phyloP scores from a whole-genome alignment of 441 rosid genomes.

The Erysimum cheiri region DNA sequence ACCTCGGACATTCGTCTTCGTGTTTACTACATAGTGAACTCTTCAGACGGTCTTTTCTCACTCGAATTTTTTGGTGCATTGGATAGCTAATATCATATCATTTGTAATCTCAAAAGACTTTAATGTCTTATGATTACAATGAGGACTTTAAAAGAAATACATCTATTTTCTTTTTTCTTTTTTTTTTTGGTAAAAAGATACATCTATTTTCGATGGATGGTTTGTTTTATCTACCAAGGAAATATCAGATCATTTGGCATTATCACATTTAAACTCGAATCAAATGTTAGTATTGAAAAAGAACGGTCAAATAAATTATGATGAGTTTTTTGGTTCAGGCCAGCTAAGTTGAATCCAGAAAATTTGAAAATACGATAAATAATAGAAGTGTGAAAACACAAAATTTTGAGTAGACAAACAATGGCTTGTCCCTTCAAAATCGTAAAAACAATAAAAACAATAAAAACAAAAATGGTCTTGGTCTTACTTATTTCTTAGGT shows the following conservation, averaged over 20 bases:
- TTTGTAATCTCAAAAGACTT: too few relatives aligned
- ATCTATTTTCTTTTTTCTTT: not conserved
- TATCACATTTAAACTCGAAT: not conserved
- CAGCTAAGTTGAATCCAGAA: constrained; percentile 4
- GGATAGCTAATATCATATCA: too few relatives aligned
- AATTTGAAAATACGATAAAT: not conserved
- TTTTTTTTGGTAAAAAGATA: too few relatives aligned
- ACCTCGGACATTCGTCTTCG: too few relatives aligned
- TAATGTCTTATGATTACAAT: constrained; percentile 4
- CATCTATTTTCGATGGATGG: too few relatives aligned
- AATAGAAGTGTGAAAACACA: constrained; percentile 3
- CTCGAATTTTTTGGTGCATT: too few relatives aligned
- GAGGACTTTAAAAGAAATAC: constrained; percentile 2
- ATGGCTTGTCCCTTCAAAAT: constrained; percentile 27
- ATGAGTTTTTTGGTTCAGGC: not conserved
- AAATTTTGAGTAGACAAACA: constrained; percentile 13
- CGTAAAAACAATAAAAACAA: not conserved
- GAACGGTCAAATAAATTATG: not conserved
- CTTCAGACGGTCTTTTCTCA: too few relatives aligned
- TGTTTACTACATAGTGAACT: too few relatives aligned
- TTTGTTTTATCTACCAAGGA: constrained; percentile 7
- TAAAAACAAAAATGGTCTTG: too few relatives aligned
- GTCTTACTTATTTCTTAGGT: constrained; percentile 7
- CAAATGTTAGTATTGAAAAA: constrained; percentile 5
- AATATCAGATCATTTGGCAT: not conserved